A percentile compares a stretch with the other conserved stretches of the same genome.
Evolutionary conservation across 2,329 filamentous ascomycete species (phyloP).

Genomic region (Pseudocercospora cruenta): DNA sequence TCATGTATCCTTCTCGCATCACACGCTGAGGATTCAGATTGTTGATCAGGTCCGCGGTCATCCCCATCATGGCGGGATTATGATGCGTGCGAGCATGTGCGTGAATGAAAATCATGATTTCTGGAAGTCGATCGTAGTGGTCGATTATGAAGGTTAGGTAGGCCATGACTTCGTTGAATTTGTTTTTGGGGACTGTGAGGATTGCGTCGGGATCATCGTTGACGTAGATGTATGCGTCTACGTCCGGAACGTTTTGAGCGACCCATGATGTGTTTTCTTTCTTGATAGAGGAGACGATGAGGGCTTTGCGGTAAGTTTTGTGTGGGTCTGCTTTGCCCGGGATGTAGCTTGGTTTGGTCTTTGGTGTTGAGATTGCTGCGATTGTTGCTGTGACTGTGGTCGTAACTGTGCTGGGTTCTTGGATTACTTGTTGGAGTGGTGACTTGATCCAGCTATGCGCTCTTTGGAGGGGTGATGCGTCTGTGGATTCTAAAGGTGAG

Average conservation of each 20-base stretch:
- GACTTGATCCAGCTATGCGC: conserved; percentile 4
- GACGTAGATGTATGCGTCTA: conserved; percentile 11
- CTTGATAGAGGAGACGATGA: conserved; percentile 10
- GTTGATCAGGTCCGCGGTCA: conserved; percentile 1
- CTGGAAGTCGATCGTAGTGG: conserved; percentile 13
- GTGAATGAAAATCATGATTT: conserved; percentile 14
- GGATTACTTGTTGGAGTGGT: background rate
- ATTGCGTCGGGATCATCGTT: conserved; percentile 10
- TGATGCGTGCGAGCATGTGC: conserved; percentile 6
- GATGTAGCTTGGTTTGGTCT: conserved; percentile 10
- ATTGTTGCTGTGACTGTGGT: background rate
- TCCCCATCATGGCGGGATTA: conserved; percentile 5
- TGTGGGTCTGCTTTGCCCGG: background rate
- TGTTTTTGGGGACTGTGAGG: conserved; percentile 11
- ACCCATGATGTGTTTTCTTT: conserved; percentile 10
- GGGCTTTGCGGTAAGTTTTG: conserved; percentile 11
- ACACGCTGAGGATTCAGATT: conserved; percentile 2
- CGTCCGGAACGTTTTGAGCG: background rate
- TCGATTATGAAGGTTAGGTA: conserved; percentile 14
- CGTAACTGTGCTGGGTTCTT: background rate
- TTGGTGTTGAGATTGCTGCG: background rate
- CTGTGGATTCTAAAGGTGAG: background rate
- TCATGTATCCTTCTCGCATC: conserved; percentile 7
- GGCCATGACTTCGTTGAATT: conserved; percentile 13
- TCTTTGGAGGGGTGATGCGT: background rate